Evolutionary conservation across 768 basidiomycete species (phyloP).

Genomic region (Psilocybe azurescens): DNA sequence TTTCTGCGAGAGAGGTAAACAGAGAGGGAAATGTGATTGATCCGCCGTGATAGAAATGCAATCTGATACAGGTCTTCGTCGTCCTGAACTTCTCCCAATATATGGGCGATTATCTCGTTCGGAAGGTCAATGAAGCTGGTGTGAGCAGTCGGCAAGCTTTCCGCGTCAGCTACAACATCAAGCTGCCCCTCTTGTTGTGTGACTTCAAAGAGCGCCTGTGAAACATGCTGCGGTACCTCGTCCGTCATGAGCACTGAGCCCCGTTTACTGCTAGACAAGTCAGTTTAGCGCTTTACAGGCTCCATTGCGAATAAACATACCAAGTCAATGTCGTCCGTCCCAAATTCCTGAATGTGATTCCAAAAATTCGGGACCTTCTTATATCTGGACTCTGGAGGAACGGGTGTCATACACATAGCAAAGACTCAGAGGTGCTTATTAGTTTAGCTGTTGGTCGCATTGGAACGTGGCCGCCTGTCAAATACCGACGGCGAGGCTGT

Average conservation of each 20-base stretch:
- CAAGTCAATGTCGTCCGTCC: background rate
- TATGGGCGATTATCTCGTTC: slow-evolving; percentile 31
- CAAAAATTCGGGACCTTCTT: background rate
- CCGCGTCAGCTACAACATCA: background rate
- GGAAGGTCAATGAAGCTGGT: slow-evolving; percentile 29
- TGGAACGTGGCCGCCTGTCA: background rate
- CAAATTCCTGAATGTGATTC: too few species aligned
- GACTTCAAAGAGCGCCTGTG: background rate
- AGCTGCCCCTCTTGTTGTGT: background rate
- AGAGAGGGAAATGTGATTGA: slow-evolving; percentile 32
- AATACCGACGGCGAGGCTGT: background rate
- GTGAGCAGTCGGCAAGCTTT: background rate
- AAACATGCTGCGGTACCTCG: too few species aligned
- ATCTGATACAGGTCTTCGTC: slow-evolving; percentile 26
- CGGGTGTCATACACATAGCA: background rate
- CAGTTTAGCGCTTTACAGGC: background rate
- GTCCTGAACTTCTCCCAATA: slow-evolving; percentile 26
- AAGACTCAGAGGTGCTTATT: background rate
- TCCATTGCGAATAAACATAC: background rate
- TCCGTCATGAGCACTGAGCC: too few species aligned
- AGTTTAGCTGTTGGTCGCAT: background rate
- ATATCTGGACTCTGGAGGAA: background rate
- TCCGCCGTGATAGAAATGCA: slow-evolving; percentile 25
- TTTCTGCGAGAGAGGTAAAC: slow-evolving; percentile 29
- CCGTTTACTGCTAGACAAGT: background rate